These are phyloP conservation scores for Suhomyces kunorum DNA, from an alignment of 1,139 yeast species.

Conservation along the genomic window DNA sequence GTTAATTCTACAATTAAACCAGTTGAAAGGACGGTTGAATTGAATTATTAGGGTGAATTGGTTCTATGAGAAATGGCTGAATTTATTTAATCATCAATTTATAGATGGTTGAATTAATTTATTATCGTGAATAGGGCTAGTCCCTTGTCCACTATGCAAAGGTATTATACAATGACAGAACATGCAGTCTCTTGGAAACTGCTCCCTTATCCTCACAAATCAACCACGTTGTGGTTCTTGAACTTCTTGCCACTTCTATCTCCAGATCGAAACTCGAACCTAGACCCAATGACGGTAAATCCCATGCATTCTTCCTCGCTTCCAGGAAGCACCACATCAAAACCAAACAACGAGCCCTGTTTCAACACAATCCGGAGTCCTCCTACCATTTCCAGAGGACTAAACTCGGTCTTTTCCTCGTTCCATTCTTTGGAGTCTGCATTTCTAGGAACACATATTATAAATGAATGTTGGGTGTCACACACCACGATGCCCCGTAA, in stretches of 20 bases:
- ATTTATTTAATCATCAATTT: no score
- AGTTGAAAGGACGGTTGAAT: conserved; percentile 17
- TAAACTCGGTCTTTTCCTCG: conserved; percentile 17
- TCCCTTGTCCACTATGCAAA: neutral
- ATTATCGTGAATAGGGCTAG: no score
- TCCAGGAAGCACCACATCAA: conserved; percentile 46
- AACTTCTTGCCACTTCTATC: conserved; percentile 88
- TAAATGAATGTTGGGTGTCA: conserved; percentile 80
- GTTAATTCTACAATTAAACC: conserved; percentile 27
- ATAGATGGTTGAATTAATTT: no score
- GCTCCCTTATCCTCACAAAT: no score
- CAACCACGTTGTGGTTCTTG: conserved; percentile 73
- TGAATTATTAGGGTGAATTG: no score
- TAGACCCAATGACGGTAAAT: conserved; percentile 76
- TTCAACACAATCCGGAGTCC: conserved; percentile 61
- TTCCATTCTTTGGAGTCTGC: conserved; percentile 38
- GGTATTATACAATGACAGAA: neutral
- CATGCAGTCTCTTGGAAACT: no score
- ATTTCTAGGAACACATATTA: conserved; percentile 57
- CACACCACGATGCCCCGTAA: conserved; percentile 76
- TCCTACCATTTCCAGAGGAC: conserved; percentile 45
- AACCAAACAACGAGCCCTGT: conserved; percentile 57
- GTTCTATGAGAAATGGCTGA: no score
- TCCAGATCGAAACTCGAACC: conserved; percentile 72
- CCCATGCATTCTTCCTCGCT: conserved; percentile 39